Evolutionary conservation across 2,329 filamentous ascomycete species (phyloP).

Genomic region (Geosmithia putterillii): DNA sequence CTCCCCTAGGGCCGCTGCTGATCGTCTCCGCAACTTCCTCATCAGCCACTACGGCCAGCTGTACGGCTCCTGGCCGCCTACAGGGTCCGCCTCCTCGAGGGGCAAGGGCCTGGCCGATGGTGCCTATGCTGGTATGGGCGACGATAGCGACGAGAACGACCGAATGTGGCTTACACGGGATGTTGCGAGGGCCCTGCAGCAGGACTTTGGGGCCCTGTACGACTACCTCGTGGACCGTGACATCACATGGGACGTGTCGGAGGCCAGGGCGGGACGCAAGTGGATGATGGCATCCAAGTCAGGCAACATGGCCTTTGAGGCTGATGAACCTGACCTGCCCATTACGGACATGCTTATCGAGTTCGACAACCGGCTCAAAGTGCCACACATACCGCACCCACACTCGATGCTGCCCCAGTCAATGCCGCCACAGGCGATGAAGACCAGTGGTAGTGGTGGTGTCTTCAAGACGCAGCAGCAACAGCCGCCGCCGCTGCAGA

Average conservation of each 20-base stretch:
- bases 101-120: background rate
- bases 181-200: slow-evolving; percentile 43
- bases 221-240: slow-evolving; percentile 60
- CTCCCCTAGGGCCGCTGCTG: slow-evolving; percentile 40
- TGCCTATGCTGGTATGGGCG: background rate
- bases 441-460: slow-evolving; percentile 1
- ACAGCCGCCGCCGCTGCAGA: background rate
- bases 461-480: slow-evolving; percentile 14
- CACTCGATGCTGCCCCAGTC: slow-evolving; percentile 52
- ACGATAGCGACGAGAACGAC: slow-evolving; percentile 18
- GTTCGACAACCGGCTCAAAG: slow-evolving; percentile 50
- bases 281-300: slow-evolving; percentile 47
- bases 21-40: slow-evolving; percentile 49
- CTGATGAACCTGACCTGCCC: slow-evolving; percentile 41
- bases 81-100: background rate
- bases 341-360: slow-evolving; percentile 54
- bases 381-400: slow-evolving; percentile 55
- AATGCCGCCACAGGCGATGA: slow-evolving; percentile 17
- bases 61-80: slow-evolving; percentile 52
- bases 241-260: slow-evolving; percentile 50
- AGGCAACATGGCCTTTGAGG: slow-evolving; percentile 31
- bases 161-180: slow-evolving; percentile 50
- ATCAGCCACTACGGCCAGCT: slow-evolving; percentile 39
- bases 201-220: slow-evolving; percentile 57
- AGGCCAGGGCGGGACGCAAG: slow-evolving; percentile 48